Evolutionary conservation across 768 basidiomycete genomes (phyloP).

Genomic region (Psilocybe azurescens): DNA sequence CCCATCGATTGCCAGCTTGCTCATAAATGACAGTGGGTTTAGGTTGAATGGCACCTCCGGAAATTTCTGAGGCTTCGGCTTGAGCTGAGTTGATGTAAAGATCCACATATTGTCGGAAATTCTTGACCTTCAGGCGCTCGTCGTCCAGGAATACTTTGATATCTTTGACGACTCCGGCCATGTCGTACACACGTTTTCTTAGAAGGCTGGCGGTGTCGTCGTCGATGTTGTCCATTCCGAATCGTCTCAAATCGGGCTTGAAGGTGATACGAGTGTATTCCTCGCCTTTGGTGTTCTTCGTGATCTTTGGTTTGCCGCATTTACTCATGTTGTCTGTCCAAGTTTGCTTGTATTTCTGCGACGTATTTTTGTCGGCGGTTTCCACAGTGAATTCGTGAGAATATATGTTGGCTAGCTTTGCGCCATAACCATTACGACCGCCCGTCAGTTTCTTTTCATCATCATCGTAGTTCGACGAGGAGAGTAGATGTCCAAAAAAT

Average conservation of each 20-base stretch:
- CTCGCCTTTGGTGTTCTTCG: conserved; percentile 84
- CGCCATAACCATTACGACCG: conserved; percentile 98
- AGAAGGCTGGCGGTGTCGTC: conserved; percentile 89
- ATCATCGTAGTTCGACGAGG: conserved; percentile 97
- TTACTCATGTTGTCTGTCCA: conserved; percentile 94
- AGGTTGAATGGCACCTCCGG: conserved; percentile 78
- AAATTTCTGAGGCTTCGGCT: conserved; percentile 67
- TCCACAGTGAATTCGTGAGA: conserved; percentile 96
- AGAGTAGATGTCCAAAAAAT: conserved; percentile 97
- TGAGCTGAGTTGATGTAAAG: conserved; percentile 85
- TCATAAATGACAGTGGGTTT: conserved; percentile 89
- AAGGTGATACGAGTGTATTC: conserved; percentile 95
- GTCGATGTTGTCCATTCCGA: conserved; percentile 92
- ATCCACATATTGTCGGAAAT: conserved; percentile 97
- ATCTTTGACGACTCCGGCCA: conserved; percentile 94
- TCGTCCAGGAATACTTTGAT: conserved; percentile 95
- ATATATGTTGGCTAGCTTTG: conserved; percentile 98
- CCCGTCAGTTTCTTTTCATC: conserved; percentile 98
- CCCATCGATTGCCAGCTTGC: conserved; percentile 83
- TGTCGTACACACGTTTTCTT: conserved; percentile 93
- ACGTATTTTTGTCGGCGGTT: conserved; percentile 86
- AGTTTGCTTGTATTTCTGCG: conserved; percentile 93
- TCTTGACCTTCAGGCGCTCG: conserved; percentile 89
- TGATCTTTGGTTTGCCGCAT: conserved; percentile 90
- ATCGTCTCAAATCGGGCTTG: conserved; percentile 88